phyloP scores from a whole-genome alignment of 2,329 filamentous ascomycete genomes.

The Cladosporium sp. region DNA sequence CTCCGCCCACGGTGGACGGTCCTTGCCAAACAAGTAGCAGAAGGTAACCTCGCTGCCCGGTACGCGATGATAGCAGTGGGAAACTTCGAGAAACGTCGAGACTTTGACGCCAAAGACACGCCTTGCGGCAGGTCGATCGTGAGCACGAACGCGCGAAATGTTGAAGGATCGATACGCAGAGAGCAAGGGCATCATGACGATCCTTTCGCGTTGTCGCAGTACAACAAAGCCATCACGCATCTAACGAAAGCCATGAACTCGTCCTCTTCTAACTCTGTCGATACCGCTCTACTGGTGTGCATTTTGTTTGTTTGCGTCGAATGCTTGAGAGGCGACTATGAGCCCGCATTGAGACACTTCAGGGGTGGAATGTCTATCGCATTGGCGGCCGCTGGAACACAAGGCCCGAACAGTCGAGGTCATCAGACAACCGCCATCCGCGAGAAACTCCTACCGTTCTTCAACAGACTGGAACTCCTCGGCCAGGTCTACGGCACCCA shows the following conservation, averaged over 20 bases:
- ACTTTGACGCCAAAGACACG: neutral
- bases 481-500: conserved; percentile 21
- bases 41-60: conserved; percentile 27
- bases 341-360: conserved; percentile 28
- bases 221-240: conserved; percentile 28
- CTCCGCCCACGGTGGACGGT: conserved; percentile 23
- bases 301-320: conserved; percentile 33
- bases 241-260: conserved; percentile 22
- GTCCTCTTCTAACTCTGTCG: conserved; percentile 11
- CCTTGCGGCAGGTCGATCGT: neutral
- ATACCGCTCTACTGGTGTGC: conserved; percentile 30
- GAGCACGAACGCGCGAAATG: conserved; percentile 12
- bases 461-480: conserved; percentile 26
- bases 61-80: conserved; percentile 31
- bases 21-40: conserved; percentile 27
- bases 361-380: conserved; percentile 27
- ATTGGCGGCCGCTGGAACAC: conserved; percentile 1
- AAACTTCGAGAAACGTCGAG: conserved; percentile 23
- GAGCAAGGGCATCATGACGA: conserved; percentile 19
- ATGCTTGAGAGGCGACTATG: conserved; percentile 27
- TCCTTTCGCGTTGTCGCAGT: conserved; percentile 26
- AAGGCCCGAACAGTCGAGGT: neutral
- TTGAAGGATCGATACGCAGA: neutral
- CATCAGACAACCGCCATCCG: conserved; percentile 13
- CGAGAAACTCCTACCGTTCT: conserved; percentile 23